Evolutionary conservation across 2,329 filamentous ascomycete genomes (phyloP).

Genomic region (Decorospora gaudefroyi): DNA sequence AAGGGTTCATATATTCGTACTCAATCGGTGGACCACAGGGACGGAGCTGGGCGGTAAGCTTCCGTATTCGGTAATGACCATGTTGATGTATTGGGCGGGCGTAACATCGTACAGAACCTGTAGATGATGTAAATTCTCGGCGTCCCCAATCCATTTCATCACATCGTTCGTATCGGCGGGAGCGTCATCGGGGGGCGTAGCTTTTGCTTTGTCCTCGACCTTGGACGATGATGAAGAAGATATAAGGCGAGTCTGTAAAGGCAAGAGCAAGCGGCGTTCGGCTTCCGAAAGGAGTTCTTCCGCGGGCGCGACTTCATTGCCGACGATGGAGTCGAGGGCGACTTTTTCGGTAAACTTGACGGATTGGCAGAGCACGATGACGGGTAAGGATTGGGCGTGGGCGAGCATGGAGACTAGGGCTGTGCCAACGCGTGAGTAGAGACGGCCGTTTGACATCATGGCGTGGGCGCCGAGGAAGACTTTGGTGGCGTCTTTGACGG

Average conservation of each 20-base stretch:
- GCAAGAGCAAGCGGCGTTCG: constrained; percentile 40
- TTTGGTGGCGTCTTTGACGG: constrained; percentile 71
- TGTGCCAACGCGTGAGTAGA: constrained; percentile 87
- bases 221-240: constrained; percentile 29
- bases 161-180: constrained; percentile 37
- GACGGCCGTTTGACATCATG: constrained; percentile 91
- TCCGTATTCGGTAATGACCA: constrained; percentile 90
- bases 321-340: constrained; percentile 86
- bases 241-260: constrained; percentile 36
- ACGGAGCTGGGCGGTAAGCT: constrained; percentile 85
- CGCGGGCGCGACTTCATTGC: constrained; percentile 86
- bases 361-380: constrained; percentile 89
- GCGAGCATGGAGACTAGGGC: constrained; percentile 85
- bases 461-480: constrained; percentile 84
- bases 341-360: constrained; percentile 94
- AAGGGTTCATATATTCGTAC: constrained; percentile 43
- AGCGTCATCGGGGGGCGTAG: constrained; percentile 20
- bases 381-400: constrained; percentile 72
- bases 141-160: constrained; percentile 45
- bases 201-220: constrained; percentile 36
- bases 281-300: constrained; percentile 61
- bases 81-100: constrained; percentile 80
- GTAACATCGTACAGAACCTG: constrained; percentile 93
- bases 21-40: constrained; percentile 69
- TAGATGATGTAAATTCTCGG: constrained; percentile 60